Evolutionary conservation across 2,329 filamentous ascomycete genomes (phyloP), one percentile per base, ranked within the genome.

Genomic region (Alternaria sp.): DNA sequence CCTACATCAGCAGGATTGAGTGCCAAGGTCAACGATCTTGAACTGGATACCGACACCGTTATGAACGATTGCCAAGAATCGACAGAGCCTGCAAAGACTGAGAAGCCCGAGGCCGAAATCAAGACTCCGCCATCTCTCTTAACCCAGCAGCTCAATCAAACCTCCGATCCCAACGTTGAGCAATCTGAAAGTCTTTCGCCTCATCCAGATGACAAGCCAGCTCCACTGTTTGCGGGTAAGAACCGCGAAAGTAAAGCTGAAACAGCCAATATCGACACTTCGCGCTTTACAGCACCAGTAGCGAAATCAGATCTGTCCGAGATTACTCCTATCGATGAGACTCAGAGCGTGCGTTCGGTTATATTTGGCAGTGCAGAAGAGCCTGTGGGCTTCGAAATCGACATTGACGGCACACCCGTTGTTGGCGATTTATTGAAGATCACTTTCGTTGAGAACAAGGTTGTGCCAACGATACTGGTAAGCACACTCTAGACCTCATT

Each of bases 391-490:
- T 84, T 86, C 56, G 86, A 88, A 62, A 80, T 83, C 14, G 87
- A 88, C 63, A 75, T 82, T 28, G 84, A 88, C 66, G 86, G 87
- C 6, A 83, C 85, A 31, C 91, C 93, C 3, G 93, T 99, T 23
- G 95, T 99, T 10, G 95, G 95, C 51, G 95, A 99, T 77, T 91
- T 90, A 70, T 82, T 99, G 60, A 99, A 99, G 81, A 93, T 95
- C 78, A 93, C 94, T 79, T 98, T 99, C 80, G 93, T 98, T 24
- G 90, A 97, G 77, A 88, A 98, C 78, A 87, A 88, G 65, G 95
- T 99, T 63, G 93, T 99, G 52, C 95, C 95, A 28, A 97, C 93
- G 2, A 98, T 99, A 71, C 80, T 99, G 76, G 93, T 96, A 84
- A 84, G 90, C 80, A 37, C 17, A 9, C n/a, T 34, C 26, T 31